Base-by-base conservation (phyloP, 2,329 filamentous ascomycete genomes). In the Juglanconis oblonga region DNA sequence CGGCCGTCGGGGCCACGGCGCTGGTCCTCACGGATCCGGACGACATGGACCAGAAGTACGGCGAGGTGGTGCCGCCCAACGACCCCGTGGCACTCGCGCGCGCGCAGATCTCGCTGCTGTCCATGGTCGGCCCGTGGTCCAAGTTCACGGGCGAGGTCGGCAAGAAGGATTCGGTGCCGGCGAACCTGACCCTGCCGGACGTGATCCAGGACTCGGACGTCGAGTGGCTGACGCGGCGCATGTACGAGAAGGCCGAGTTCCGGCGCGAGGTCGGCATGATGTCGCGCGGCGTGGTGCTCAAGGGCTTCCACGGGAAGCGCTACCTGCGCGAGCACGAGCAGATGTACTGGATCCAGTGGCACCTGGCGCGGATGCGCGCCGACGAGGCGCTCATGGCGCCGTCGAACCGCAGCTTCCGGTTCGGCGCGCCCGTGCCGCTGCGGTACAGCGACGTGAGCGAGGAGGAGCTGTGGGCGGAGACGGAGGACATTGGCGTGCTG, bases 271-370 rank as follows among this genome's bases (percentile, higher is more conserved):
- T 87, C 3, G 84, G 84, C 49, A 83, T 87, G 78, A 80, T 80
- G 72, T 81, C 80, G 1, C 78, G 84, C 29, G 75, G 76, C 47
- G 85, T 85, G 48, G 84, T 87, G 3, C 80, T 84, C 57, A 83
- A 83, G 64, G 82, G 78, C 11, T 87, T 87, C 69, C 79, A 80
- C 53, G 82, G 83, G 3, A 81, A 85, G 48, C 77, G 83, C 0
- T 87, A 86, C 67, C 77, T 86, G 31, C 79, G 85, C 42, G 84
- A 86, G 68, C 83, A 86, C 68, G 84, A 86, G 67, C 84, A 87
- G 66, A 83, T 81, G 79, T 79, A 83, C 59, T 84, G 81, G 81
- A 77, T 77, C 36, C 71, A 73, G 64, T 74, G 72, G 72, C 69
- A 72, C 63, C 55, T 70, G 60, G 67, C 71, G 11, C 64, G 66